Base-by-base conservation (phyloP, 1,284 basidiomycete species). In the Boletus mariae region DNA sequence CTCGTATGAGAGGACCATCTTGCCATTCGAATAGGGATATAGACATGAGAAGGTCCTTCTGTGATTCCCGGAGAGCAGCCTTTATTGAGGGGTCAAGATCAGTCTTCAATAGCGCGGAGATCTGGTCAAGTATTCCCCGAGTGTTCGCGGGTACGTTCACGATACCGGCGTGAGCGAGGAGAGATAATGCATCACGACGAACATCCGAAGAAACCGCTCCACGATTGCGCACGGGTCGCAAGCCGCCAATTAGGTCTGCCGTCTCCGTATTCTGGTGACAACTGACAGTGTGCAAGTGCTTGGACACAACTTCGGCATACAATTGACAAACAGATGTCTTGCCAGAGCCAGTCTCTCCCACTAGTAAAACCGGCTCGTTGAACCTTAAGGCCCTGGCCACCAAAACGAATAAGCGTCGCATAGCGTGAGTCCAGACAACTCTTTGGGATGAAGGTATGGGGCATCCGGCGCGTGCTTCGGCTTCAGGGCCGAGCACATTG, bases 241-340 rank as follows among this genome's bases (percentile, higher is more conserved):
- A 83, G 32, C 94, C 92, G 37, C 97, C 97, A 47, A 99, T 91
- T 38, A 99, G 76, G 71, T 99, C 97, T 8, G 96, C 93, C 0
- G 96, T 97, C 73, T 99, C 97, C n/a, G 96, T 99, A 67, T 98
- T 99, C 70, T 98, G 95, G 70, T 99, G 97, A 66, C 96, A 99
- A 65, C 93, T 98, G 62, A 99, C 83, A 7, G 84, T 80, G 60
- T 89, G 77, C 15, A 99, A 76, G 38, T 72, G 73, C 60, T 84
- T 84, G 31, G 73, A 73, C 26, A 84, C 75, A 4, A 85, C 84
- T 45, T 84, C 77, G 0, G 95, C 90, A 56, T 92, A 88, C 7
- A 95, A 75, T 67, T 99, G 94, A 65, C 96, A 98, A 23, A 98
- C 90, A 0, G 94, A 96, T 0, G 97, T 99, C 74, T 99, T 99